Conservation (phyloP, 2,329 filamentous ascomycete genomes). For the Xylaria sp. region DNA sequence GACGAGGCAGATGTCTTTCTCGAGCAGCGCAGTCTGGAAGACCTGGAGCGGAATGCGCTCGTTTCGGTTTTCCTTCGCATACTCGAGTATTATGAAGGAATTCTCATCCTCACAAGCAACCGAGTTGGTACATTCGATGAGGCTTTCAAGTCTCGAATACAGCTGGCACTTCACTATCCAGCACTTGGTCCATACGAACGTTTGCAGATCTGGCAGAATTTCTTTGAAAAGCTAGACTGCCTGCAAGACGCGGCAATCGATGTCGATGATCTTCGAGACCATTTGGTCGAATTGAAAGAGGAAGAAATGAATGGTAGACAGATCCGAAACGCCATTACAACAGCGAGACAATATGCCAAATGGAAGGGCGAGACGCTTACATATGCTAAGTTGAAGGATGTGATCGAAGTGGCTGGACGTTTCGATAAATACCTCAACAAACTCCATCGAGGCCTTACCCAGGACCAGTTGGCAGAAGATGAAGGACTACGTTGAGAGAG, state of each 20-base stretch:
- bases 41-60: conserved; percentile 10
- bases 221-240: conserved; percentile 14
- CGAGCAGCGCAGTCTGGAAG: conserved; percentile 13
- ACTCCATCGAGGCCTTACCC: conserved; percentile 14
- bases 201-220: conserved; percentile 32
- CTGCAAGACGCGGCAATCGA: conserved; percentile 5
- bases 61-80: conserved; percentile 30
- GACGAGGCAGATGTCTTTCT: neutral
- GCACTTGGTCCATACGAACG: conserved; percentile 7
- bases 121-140: conserved; percentile 33
- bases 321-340: conserved; percentile 32
- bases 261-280: conserved; percentile 10
- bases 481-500: conserved; percentile 7
- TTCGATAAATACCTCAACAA: conserved; percentile 26
- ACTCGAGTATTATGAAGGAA: conserved; percentile 32
- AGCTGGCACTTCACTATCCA: conserved; percentile 32
- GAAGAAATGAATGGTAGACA: conserved; percentile 31
- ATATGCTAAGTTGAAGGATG: conserved; percentile 19
- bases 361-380: conserved; percentile 16
- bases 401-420: conserved; percentile 20
- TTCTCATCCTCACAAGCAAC: conserved; percentile 33
- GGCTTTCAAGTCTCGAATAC: conserved; percentile 36
- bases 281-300: conserved; percentile 17
- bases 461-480: conserved; percentile 23
- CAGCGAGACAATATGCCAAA: conserved; percentile 26